These are phyloP conservation scores for Crucibulum laeve DNA, from an alignment of 768 basidiomycete species.

Conservation along the genomic window DNA sequence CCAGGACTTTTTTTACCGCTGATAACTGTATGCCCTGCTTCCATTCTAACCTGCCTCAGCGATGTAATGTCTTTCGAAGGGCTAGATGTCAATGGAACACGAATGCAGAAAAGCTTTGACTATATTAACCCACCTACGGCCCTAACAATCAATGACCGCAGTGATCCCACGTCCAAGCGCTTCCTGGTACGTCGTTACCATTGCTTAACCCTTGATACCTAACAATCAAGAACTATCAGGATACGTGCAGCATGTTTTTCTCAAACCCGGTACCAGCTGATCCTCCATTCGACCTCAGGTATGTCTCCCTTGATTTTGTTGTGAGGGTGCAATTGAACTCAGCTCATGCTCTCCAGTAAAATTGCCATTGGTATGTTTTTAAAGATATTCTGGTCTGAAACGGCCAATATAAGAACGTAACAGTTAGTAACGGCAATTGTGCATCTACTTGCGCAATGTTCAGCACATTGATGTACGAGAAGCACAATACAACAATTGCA, in stretches of 20 bases:
- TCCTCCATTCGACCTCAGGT: slow-evolving; percentile 37
- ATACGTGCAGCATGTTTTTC: slow-evolving; percentile 35
- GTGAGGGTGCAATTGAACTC: neutral
- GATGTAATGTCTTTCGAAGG: slow-evolving; percentile 17
- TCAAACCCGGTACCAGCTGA: slow-evolving; percentile 31
- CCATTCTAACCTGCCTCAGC: neutral
- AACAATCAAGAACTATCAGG: too few relatives aligned
- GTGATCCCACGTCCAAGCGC: slow-evolving; percentile 43
- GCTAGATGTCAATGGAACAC: slow-evolving; percentile 43
- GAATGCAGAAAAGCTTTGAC: slow-evolving; percentile 32
- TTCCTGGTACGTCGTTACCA: slow-evolving; percentile 36
- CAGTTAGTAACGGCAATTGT: slow-evolving; percentile 43
- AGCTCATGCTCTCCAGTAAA: slow-evolving; percentile 22
- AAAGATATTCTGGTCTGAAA: neutral
- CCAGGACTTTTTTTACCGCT: slow-evolving; percentile 38
- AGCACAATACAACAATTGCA: slow-evolving; percentile 46
- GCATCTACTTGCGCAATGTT: slow-evolving; percentile 65
- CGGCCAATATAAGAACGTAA: neutral
- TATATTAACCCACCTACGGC: slow-evolving; percentile 39
- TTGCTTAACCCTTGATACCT: too few relatives aligned
- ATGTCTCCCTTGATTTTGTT: slow-evolving; percentile 2
- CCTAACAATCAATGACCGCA: slow-evolving; percentile 36
- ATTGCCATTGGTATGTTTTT: slow-evolving; percentile 35
- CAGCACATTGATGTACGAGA: slow-evolving; percentile 56
- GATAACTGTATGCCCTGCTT: slow-evolving; percentile 39